These are phyloP conservation scores for Rugonectria rugulosa DNA, from an alignment of 2,329 filamentous ascomycete species.

Conservation along the genomic window DNA sequence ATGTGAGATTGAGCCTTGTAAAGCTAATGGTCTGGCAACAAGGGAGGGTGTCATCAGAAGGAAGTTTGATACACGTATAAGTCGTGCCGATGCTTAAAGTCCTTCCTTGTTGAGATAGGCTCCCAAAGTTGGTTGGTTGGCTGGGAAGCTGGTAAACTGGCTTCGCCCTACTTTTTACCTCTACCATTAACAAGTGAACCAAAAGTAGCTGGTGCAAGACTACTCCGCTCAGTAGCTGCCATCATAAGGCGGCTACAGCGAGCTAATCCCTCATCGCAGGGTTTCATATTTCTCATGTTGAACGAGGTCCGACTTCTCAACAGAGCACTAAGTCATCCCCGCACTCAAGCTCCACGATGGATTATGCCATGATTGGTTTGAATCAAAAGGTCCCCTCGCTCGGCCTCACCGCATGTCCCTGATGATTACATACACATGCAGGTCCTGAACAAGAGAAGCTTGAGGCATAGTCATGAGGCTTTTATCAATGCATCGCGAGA, in stretches of 20 bases:
- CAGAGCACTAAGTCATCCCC: conserved; percentile 33
- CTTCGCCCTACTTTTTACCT: background rate
- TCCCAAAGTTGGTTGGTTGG: conserved; percentile 3
- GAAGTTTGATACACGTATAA: background rate
- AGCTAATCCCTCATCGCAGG: conserved; percentile 23
- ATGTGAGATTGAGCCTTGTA: background rate
- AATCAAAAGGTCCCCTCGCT: too few relatives aligned
- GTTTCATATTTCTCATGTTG: conserved; percentile 30
- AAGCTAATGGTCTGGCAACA: background rate
- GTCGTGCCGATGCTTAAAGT: conserved; percentile 1
- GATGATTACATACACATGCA: conserved; percentile 14
- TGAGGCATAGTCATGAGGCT: conserved; percentile 28
- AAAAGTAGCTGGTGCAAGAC: conserved; percentile 3
- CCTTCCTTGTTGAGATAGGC: conserved; percentile 20
- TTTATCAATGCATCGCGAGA: conserved; percentile 27
- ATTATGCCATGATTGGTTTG: conserved; percentile 20
- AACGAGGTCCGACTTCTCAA: conserved; percentile 25
- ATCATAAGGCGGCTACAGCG: conserved; percentile 1
- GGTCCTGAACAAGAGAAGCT: conserved; percentile 21
- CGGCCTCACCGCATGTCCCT: conserved; percentile 38
- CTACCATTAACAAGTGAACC: conserved; percentile 1
- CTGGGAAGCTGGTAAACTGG: too few relatives aligned
- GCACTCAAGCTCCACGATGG: conserved; percentile 36
- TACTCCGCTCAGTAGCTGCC: too few relatives aligned
- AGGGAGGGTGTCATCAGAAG: background rate